Base-by-base conservation (phyloP, 805 yeast genomes). In the Candida insectalens region DNA sequence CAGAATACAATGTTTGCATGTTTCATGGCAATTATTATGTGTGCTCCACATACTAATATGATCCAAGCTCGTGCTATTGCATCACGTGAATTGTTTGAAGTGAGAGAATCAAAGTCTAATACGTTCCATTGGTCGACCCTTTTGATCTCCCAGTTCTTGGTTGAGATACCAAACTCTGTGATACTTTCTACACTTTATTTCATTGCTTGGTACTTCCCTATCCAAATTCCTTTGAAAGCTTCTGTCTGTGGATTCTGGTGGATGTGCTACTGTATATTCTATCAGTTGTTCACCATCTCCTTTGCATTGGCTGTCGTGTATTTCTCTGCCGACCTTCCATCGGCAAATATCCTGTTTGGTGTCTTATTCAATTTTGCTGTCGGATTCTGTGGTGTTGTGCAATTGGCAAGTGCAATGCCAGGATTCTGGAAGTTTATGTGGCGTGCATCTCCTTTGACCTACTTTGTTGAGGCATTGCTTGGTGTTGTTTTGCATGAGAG, bases 371-470 rank as follows among this genome's bases (percentile, higher is more conserved):
- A 78, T 23, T 69, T 80, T 50, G 55, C 71, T 46, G 65, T 79
- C 36, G 60, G 77, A 16, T 81, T 82, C 60, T 67, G 82, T 53
- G 85, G 88, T 60, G 78, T 79, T 36, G 61, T 77, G 38, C 83
- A 77, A 47, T 72, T 76, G 13, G 58, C 58, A 5, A 27, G 40
- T 3, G 57, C 64, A 34, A 69, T 82, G 77, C 92, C 94, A 9
- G 76, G 83, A 1, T 83, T 83, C 63, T 83, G 94, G 94, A 74
- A 71, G 30, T 83, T 80, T 53, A 80, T 83, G 87, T 77, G 81
- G 70, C 70, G 80, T 44, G 66, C 65, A 15, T 77, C 83, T 18
- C 94, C 82, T 7, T 69, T 69, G 56, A 80, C 89, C 1, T 83
- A 83, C 50, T 71, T 78, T 52, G 61, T 83, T 38, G 74, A 72